A percentile compares a stretch with the other conserved stretches of the same genome.
Conservation (phyloP, 1,284 basidiomycete species). For the Athelia sp. region DNA sequence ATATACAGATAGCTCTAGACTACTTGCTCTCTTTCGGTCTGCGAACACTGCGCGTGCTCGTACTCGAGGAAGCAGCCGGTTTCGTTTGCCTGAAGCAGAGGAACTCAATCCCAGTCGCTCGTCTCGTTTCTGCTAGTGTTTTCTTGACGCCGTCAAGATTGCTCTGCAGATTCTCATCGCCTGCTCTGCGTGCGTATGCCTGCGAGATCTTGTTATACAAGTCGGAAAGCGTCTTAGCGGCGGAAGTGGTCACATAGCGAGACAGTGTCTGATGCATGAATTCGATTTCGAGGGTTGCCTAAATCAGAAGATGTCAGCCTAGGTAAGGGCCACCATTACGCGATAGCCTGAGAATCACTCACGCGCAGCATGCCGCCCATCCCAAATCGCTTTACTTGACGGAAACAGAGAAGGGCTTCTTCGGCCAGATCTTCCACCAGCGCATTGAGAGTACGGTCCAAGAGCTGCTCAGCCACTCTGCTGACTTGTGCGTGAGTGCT, state of each 20-base stretch:
- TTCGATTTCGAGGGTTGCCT: constrained; percentile 98
- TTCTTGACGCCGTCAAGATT: constrained; percentile 91
- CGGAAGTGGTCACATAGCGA: constrained; percentile 78
- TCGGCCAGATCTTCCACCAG: constrained; percentile 82
- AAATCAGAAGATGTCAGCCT: constrained; percentile 5
- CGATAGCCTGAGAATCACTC: constrained; percentile 30
- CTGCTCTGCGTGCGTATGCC: constrained; percentile 77
- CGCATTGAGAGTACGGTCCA: constrained; percentile 78
- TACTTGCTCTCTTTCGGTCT: neutral
- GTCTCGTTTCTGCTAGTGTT: constrained; percentile 81
- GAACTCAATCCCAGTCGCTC: constrained; percentile 93
- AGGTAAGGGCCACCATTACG: neutral
- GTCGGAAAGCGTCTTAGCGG: constrained; percentile 81
- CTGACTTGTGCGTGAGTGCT: constrained; percentile 90
- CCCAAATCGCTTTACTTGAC: constrained; percentile 83
- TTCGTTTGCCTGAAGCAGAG: constrained; percentile 81
- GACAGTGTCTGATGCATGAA: constrained; percentile 96
- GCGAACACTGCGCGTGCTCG: neutral
- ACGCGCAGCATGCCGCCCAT: constrained; percentile 98
- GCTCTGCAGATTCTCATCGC: constrained; percentile 79
- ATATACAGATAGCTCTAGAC: constrained; percentile 11
- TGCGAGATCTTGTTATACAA: constrained; percentile 94
- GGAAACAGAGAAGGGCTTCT: constrained; percentile 82
- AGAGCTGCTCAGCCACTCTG: constrained; percentile 70
- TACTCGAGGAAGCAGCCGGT: constrained; percentile 13